A percentile compares a stretch with the other conserved stretches of the same genome.
Evolutionary conservation across 2,329 filamentous ascomycete genomes (phyloP).

Genomic region (Botrytis byssoidea): DNA sequence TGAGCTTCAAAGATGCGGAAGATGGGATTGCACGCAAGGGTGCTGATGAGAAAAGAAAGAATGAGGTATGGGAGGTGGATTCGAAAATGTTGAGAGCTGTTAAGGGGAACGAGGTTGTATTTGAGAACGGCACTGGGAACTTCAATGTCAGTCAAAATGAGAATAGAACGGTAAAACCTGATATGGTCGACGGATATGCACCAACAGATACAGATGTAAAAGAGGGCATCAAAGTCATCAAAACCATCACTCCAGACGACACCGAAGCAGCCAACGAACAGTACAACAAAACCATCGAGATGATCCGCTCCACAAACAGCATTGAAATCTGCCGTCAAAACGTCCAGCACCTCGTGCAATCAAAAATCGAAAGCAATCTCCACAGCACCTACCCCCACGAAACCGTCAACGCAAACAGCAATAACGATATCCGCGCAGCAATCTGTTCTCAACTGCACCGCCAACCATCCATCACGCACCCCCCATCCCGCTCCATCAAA

Average conservation of each 20-base stretch:
- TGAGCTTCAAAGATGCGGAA: conserved; percentile 23
- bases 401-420: conserved; percentile 38
- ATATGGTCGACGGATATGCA: conserved; percentile 43
- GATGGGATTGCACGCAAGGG: not conserved
- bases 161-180: conserved; percentile 25
- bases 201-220: conserved; percentile 41
- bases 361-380: conserved; percentile 20
- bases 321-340: conserved; percentile 41
- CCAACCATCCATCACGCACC: conserved; percentile 50
- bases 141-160: not conserved
- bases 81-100: conserved; percentile 49
- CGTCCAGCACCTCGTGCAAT: conserved; percentile 21
- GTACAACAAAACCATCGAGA: conserved; percentile 44
- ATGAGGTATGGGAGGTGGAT: conserved; percentile 44
- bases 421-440: conserved; percentile 48
- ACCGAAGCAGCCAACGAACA: conserved; percentile 45
- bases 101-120: conserved; percentile 31
- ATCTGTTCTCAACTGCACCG: conserved; percentile 49
- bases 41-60: conserved; percentile 40
- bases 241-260: conserved; percentile 43
- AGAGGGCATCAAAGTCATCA: conserved; percentile 43
- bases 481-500: conserved; percentile 48
- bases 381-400: not conserved
- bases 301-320: conserved; percentile 43
- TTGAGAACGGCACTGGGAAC: conserved; percentile 16